Evolutionary conservation across 495 filamentous ascomycete genomes (phyloP).

Genomic region (Penicillium coffeae): DNA sequence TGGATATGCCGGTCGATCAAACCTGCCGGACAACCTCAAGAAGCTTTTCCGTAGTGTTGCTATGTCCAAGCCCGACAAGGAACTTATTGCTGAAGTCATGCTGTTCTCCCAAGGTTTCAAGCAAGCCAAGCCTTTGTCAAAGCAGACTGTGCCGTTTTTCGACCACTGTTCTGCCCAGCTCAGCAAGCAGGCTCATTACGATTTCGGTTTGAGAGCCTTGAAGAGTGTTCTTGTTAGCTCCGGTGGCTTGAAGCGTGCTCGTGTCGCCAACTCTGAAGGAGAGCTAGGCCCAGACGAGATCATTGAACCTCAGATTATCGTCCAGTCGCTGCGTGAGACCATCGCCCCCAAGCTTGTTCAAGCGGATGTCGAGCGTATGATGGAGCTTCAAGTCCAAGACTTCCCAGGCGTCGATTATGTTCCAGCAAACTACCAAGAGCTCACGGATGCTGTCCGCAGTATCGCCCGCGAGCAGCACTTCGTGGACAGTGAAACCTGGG

Average conservation of each 20-base stretch:
- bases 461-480: slow-evolving; percentile 79
- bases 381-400: slow-evolving; percentile 72
- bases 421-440: slow-evolving; percentile 73
- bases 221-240: slow-evolving; percentile 99
- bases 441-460: slow-evolving; percentile 75
- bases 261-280: slow-evolving; percentile 56
- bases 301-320: slow-evolving; percentile 95
- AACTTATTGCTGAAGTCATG: slow-evolving; percentile 99
- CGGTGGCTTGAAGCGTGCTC: slow-evolving; percentile 85
- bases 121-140: slow-evolving; percentile 86
- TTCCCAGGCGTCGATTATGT: slow-evolving; percentile 94
- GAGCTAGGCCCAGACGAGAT: slow-evolving; percentile 64
- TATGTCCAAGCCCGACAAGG: slow-evolving; percentile 99
- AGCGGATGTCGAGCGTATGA: slow-evolving; percentile 84
- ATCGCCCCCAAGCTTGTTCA: slow-evolving; percentile 96
- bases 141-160: slow-evolving; percentile 96
- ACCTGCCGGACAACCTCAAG: slow-evolving; percentile 97
- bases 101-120: slow-evolving; percentile 98
- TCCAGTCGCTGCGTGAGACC: slow-evolving; percentile 96
- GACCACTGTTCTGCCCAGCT: slow-evolving; percentile 75
- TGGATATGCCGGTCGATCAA: slow-evolving; percentile 95
- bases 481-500: slow-evolving; percentile 89
- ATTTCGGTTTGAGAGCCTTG: slow-evolving; percentile 93
- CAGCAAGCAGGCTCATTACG: slow-evolving; percentile 97
- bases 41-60: slow-evolving; percentile 98